A percentile compares a stretch with the other conserved stretches of the same genome.
Conservation (phyloP, 2,329 filamentous ascomycete species). For the Emmonsia crescens region DNA sequence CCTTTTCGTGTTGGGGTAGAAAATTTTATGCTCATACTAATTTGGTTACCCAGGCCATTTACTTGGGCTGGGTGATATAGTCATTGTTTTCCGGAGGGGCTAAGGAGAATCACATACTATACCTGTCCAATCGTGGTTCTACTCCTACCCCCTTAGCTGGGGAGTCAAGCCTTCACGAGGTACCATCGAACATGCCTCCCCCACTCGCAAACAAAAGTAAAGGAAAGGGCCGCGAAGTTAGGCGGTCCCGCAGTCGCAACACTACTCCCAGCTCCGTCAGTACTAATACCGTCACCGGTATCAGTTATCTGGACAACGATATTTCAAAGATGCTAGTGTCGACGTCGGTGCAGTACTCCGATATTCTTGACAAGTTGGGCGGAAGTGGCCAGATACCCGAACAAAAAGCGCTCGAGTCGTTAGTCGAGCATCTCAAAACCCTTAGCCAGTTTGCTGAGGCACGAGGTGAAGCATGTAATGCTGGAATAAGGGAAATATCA, state of each 20-base stretch:
- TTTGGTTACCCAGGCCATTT: background rate
- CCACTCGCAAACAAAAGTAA: slow-evolving; percentile 38
- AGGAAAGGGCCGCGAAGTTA: slow-evolving; percentile 42
- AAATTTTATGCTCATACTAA: background rate
- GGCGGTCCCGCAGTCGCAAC: slow-evolving; percentile 50
- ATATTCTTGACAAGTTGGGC: slow-evolving; percentile 46
- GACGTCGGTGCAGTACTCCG: slow-evolving; percentile 43
- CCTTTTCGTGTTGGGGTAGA: background rate
- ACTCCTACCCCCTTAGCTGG: background rate
- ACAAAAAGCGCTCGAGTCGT: slow-evolving; percentile 37
- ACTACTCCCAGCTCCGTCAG: slow-evolving; percentile 50
- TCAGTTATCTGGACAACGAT: slow-evolving; percentile 46
- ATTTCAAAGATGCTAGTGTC: slow-evolving; percentile 38
- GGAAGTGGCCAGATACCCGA: slow-evolving; percentile 39
- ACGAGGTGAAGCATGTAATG: slow-evolving; percentile 48
- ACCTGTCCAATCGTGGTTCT: background rate
- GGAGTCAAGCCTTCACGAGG: background rate
- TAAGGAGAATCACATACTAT: background rate
- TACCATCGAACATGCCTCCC: slow-evolving; percentile 27
- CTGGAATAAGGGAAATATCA: slow-evolving; percentile 48
- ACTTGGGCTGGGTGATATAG: background rate
- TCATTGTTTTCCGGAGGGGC: background rate
- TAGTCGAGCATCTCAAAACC: slow-evolving; percentile 44
- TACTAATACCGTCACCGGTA: slow-evolving; percentile 29
- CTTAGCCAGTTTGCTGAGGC: slow-evolving; percentile 48